phyloP scores from a whole-genome alignment of 73 alveolate species.

The Tetrahymena thermophila region DNA sequence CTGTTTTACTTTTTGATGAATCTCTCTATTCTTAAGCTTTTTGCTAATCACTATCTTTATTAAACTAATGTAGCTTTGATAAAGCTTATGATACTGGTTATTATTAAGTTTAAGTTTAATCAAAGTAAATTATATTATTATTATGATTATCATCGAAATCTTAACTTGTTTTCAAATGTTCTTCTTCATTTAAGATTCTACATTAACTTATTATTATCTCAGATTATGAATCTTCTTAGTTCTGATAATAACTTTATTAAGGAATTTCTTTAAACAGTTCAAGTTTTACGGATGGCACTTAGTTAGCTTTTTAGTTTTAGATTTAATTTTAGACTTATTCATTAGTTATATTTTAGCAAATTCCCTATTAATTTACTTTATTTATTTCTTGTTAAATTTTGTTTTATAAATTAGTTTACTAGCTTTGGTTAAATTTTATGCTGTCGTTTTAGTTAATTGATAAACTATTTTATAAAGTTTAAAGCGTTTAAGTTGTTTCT shows the following conservation, averaged over 20 bases:
- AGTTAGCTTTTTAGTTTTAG: not conserved
- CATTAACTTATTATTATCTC: not conserved
- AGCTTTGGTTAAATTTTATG: not conserved
- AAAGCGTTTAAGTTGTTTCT: not conserved
- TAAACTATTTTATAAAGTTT: not conserved
- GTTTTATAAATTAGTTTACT: too few relatives aligned
- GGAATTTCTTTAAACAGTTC: not conserved
- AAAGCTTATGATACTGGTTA: not conserved
- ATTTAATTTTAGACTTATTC: not conserved
- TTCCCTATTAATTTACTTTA: not conserved
- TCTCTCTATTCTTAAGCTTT: not conserved
- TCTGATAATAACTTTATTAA: not conserved
- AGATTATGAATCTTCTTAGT: not conserved
- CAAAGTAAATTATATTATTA: not conserved
- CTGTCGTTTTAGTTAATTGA: not conserved
- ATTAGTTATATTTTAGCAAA: not conserved
- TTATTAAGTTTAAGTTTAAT: too few relatives aligned
- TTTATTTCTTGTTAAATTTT: not conserved
- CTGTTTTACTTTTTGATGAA: not conserved
- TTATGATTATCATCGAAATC: not conserved
- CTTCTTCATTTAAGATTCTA: not conserved
- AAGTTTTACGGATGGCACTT: not conserved
- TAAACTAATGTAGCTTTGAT: not conserved
- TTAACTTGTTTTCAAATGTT: not conserved
- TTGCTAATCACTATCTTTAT: not conserved